Conservation (phyloP, 2,329 filamentous ascomycete species). For the Exophiala alcalophila region DNA sequence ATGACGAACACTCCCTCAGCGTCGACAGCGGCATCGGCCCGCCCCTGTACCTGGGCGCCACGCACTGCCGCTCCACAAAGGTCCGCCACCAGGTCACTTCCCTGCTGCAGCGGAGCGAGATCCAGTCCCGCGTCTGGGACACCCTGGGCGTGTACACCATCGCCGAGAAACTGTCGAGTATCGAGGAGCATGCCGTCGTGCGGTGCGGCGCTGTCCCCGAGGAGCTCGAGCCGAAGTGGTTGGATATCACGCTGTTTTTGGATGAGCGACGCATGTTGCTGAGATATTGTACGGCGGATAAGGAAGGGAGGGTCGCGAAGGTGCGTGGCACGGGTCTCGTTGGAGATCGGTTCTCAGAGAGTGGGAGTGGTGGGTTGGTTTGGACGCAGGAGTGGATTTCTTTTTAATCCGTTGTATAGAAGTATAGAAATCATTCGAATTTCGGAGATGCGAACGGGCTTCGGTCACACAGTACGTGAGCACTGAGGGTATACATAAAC, state of each 20-base stretch:
- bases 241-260: slow-evolving; percentile 30
- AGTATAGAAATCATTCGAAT: no score
- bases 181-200: slow-evolving; percentile 30
- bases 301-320: slow-evolving; percentile 15
- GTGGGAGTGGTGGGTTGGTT: slow-evolving; percentile 25
- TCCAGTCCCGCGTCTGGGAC: slow-evolving; percentile 22
- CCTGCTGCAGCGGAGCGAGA: slow-evolving; percentile 19
- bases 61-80: slow-evolving; percentile 24
- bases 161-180: slow-evolving; percentile 25
- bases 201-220: slow-evolving; percentile 13
- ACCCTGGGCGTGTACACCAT: slow-evolving; percentile 26
- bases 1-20: slow-evolving; percentile 25
- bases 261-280: slow-evolving; percentile 26
- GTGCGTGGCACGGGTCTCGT: slow-evolving; percentile 20
- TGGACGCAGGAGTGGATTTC: slow-evolving; percentile 31
- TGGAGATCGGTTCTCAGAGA: slow-evolving; percentile 9
- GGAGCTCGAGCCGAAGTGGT: slow-evolving; percentile 27
- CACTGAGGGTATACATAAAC: no score
- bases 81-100: slow-evolving; percentile 28
- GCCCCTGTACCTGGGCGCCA: slow-evolving; percentile 17
- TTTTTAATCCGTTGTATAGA: no score
- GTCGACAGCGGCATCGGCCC: slow-evolving; percentile 29
- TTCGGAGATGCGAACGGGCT: no score
- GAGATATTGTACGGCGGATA: slow-evolving; percentile 26
- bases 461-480: no score